Conservation (phyloP, 306 rosid species). For the Canavalia ensiformis region DNA sequence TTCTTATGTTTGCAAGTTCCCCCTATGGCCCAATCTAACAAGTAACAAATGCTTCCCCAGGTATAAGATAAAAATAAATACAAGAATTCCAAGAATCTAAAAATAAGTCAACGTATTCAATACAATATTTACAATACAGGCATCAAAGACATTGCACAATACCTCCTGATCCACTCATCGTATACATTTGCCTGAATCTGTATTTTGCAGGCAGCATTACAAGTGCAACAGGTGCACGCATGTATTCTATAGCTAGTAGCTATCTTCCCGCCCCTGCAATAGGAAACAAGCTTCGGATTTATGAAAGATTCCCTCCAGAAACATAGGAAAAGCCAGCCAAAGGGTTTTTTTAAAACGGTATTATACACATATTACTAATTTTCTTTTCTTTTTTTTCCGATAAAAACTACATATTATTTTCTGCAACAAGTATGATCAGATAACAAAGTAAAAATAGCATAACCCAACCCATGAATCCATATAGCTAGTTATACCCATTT, state of each 20-base stretch:
- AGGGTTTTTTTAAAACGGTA: neutral
- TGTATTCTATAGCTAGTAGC: constrained; percentile 20
- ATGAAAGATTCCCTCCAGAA: neutral
- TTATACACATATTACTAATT: neutral
- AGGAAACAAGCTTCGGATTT: constrained; percentile 15
- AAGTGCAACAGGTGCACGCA: constrained; percentile 54
- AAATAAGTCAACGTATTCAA: neutral
- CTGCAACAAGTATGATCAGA: neutral
- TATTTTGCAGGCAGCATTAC: constrained; percentile 47
- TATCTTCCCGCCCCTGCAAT: constrained; percentile 17
- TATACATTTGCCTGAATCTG: constrained; percentile 56
- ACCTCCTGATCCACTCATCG: constrained; percentile 62
- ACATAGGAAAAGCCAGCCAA: neutral
- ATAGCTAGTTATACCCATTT: neutral
- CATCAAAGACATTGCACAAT: constrained; percentile 34
- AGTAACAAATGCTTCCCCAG: constrained; percentile 21
- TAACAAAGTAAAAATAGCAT: neutral
- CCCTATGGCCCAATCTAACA: neutral
- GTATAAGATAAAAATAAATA: neutral
- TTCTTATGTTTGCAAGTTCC: constrained; percentile 21
- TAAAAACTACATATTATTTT: neutral
- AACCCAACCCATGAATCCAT: neutral
- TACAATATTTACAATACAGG: neutral
- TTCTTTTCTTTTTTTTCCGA: neutral
- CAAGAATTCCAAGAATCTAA: neutral